phyloP scores from a whole-genome alignment of 2,329 filamentous ascomycete genomes.

The Zasmidium cellare region DNA sequence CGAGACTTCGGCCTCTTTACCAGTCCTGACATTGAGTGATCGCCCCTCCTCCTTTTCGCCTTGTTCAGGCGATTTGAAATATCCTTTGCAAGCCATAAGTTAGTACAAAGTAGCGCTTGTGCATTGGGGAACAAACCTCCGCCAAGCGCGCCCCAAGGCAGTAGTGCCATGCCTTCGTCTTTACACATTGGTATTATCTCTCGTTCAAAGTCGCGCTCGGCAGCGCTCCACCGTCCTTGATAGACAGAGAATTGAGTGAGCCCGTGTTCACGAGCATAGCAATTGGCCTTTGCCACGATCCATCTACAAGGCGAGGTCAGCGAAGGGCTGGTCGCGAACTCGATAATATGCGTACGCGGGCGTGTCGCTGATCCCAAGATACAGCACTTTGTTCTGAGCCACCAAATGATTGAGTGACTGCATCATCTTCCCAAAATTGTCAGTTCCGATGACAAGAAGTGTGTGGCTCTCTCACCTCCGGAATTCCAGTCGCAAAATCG shows the following conservation, averaged over 20 bases:
- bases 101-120: background rate
- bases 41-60: conserved; percentile 5
- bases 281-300: conserved; percentile 34
- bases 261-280: conserved; percentile 65
- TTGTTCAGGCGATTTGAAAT: conserved; percentile 13
- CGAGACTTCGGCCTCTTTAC: conserved; percentile 40
- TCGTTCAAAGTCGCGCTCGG: conserved; percentile 49
- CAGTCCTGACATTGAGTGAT: conserved; percentile 7
- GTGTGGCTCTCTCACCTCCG: too few relatives aligned
- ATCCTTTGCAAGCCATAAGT: background rate
- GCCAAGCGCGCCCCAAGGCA: conserved; percentile 56
- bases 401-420: conserved; percentile 64
- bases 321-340: background rate
- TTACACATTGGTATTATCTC: conserved; percentile 62
- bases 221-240: conserved; percentile 57
- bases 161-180: conserved; percentile 58
- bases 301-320: conserved; percentile 40
- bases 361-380: conserved; percentile 67
- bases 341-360: conserved; percentile 47
- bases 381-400: conserved; percentile 61
- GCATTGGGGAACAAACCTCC: background rate
- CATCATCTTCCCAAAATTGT: conserved; percentile 58
- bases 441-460: too few relatives aligned
- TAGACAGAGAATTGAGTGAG: conserved; percentile 69
- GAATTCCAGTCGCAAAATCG: conserved; percentile 44